Evolutionary conservation across 805 yeast species (phyloP).

Genomic region (Danielozyma ontarioensis): DNA sequence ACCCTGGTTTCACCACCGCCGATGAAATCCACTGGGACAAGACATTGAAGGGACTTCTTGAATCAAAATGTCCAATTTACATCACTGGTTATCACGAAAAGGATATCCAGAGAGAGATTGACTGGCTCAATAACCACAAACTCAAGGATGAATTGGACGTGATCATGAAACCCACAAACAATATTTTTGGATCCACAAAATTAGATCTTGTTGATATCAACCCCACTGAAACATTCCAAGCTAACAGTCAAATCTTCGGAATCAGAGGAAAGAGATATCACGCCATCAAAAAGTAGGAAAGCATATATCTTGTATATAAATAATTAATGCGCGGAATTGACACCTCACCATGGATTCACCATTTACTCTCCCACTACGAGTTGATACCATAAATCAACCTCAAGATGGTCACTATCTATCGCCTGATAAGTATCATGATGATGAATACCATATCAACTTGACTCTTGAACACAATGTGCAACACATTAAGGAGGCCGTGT

Average conservation of each 20-base stretch:
- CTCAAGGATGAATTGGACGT: slow-evolving; percentile 68
- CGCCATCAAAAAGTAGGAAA: slow-evolving; percentile 45
- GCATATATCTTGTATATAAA: not conserved
- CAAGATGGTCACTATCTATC: too few species aligned
- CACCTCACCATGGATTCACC: slow-evolving; percentile 14
- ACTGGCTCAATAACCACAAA: slow-evolving; percentile 64
- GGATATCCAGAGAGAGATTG: slow-evolving; percentile 66
- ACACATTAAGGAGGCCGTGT: slow-evolving; percentile 23
- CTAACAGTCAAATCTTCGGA: slow-evolving; percentile 85
- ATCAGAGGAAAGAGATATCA: slow-evolving; percentile 96
- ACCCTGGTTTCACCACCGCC: slow-evolving; percentile 87
- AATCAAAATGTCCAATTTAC: slow-evolving; percentile 88
- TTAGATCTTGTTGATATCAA: slow-evolving; percentile 91
- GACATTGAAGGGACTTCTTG: slow-evolving; percentile 79
- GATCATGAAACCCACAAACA: slow-evolving; percentile 66
- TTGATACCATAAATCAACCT: too few species aligned
- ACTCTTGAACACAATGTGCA: slow-evolving; percentile 18
- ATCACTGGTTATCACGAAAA: slow-evolving; percentile 83
- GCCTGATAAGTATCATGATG: too few species aligned
- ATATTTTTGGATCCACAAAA: slow-evolving; percentile 79
- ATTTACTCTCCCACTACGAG: too few species aligned
- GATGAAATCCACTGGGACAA: slow-evolving; percentile 82
- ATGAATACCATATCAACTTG: slow-evolving; percentile 8
- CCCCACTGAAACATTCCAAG: slow-evolving; percentile 91
- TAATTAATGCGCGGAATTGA: not conserved